A percentile compares a stretch with the other conserved stretches of the same genome.
phyloP scores from a whole-genome alignment of 176 grass and related monocot species.

The Cenchrus fungigraminus region DNA sequence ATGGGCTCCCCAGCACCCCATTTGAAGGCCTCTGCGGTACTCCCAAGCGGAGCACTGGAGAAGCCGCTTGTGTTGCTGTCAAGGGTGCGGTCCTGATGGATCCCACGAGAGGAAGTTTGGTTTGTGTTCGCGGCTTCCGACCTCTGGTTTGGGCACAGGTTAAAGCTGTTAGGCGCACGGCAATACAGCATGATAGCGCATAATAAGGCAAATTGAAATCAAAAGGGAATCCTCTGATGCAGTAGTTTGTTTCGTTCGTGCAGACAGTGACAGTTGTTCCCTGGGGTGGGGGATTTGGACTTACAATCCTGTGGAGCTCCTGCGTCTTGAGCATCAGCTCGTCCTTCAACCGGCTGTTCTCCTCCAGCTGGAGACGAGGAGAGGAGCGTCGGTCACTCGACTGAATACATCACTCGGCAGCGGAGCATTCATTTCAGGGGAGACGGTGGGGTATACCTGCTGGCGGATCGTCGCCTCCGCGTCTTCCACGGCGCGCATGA shows the following conservation, averaged over 20 bases:
- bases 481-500: slow-evolving; percentile 85
- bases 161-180: neutral
- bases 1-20: slow-evolving; percentile 44
- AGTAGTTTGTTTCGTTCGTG: neutral
- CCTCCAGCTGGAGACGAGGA: slow-evolving; percentile 61
- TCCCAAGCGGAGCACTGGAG: slow-evolving; percentile 5
- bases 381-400: neutral
- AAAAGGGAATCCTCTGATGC: neutral
- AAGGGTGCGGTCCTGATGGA: slow-evolving; percentile 35
- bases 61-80: slow-evolving; percentile 31
- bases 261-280: neutral
- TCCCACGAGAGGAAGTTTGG: slow-evolving; percentile 14
- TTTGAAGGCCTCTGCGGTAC: slow-evolving; percentile 36
- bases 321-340: slow-evolving; percentile 75
- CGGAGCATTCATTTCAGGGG: neutral
- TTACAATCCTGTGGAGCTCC: slow-evolving; percentile 78
- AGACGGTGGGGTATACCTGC: slow-evolving; percentile 52
- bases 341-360: slow-evolving; percentile 86
- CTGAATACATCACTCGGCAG: neutral
- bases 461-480: slow-evolving; percentile 90
- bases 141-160: slow-evolving; percentile 36
- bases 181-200: neutral
- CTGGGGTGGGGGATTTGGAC: slow-evolving; percentile 10
- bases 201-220: neutral
- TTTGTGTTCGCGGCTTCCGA: slow-evolving; percentile 43